Percentiles rank a stretch among this genome's conserved stretches.
These are phyloP conservation scores for Ophiognomonia clavigignenti-juglandacearum DNA, from an alignment of 2,329 filamentous ascomycete species.

Conservation along the genomic window DNA sequence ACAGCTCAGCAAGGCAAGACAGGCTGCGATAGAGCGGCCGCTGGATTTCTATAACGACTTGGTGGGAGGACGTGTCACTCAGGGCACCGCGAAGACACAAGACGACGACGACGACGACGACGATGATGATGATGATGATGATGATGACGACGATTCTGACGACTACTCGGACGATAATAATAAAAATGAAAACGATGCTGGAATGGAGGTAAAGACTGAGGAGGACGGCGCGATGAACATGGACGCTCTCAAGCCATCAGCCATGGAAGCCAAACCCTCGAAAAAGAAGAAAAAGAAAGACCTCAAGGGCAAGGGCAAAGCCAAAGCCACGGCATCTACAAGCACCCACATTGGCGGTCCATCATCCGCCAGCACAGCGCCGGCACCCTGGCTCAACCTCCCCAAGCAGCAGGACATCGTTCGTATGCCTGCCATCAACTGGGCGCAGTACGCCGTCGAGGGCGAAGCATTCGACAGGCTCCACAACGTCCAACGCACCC, in stretches of 20 bases:
- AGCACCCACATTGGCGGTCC: too few relatives aligned
- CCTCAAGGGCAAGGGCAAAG: constrained; percentile 13
- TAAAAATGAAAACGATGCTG: too few relatives aligned
- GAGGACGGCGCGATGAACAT: background rate
- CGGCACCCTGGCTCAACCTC: constrained; percentile 54
- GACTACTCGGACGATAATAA: too few relatives aligned
- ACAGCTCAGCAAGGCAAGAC: constrained; percentile 63
- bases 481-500: constrained; percentile 70
- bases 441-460: constrained; percentile 89
- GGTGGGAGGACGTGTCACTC: constrained; percentile 52
- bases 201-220: background rate
- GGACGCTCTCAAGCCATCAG: constrained; percentile 9
- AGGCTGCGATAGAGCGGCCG: constrained; percentile 65
- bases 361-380: constrained; percentile 12
- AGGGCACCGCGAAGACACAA: constrained; percentile 21
- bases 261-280: constrained; percentile 9
- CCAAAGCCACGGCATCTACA: too few relatives aligned
- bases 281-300: too few relatives aligned
- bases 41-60: constrained; percentile 68
- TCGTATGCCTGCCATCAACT: constrained; percentile 85
- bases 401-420: constrained; percentile 78
- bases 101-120: constrained; percentile 22
- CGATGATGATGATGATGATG: constrained; percentile 26
- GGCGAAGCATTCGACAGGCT: constrained; percentile 79
- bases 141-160: constrained; percentile 21